Conservation (phyloP, 1,284 basidiomycete genomes). For the Pseudozyma thailandica region DNA sequence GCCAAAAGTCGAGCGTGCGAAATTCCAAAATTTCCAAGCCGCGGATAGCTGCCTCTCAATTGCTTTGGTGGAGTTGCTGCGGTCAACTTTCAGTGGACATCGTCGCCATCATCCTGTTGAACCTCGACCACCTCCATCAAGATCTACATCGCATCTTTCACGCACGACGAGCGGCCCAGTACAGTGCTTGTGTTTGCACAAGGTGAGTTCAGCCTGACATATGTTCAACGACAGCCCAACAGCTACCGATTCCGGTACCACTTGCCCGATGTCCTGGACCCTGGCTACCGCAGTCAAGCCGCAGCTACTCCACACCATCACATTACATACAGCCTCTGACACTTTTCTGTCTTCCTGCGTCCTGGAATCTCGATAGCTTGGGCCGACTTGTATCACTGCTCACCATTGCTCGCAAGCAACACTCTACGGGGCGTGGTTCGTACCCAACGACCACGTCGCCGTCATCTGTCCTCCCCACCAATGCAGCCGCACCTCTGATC, state of each 20-base stretch:
- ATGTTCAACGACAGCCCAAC: neutral
- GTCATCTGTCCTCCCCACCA: slow-evolving; percentile 4
- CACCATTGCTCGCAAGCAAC: slow-evolving; percentile 49
- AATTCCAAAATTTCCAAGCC: too few relatives aligned
- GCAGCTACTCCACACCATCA: neutral
- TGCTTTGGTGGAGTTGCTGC: slow-evolving; percentile 12
- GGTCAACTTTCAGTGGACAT: slow-evolving; percentile 3
- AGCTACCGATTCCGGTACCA: neutral
- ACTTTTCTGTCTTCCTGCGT: neutral
- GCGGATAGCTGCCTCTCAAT: too few relatives aligned
- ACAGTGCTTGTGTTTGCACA: slow-evolving; percentile 41
- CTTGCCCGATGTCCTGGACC: neutral
- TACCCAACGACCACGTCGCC: slow-evolving; percentile 33
- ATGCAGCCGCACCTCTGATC: neutral
- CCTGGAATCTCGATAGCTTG: slow-evolving; percentile 10
- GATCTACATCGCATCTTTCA: neutral
- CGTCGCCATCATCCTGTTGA: slow-evolving; percentile 6
- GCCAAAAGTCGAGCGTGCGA: too few relatives aligned
- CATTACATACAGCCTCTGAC: neutral
- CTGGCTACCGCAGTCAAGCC: slow-evolving; percentile 21
- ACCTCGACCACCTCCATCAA: slow-evolving; percentile 12
- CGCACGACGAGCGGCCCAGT: slow-evolving; percentile 22
- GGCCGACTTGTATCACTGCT: slow-evolving; percentile 25
- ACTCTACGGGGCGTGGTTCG: slow-evolving; percentile 39
- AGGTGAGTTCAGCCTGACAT: slow-evolving; percentile 16